Evolutionary conservation across 108 stramenopile genomes (phyloP).

Genomic region (Cylindrotheca fusiformis): DNA sequence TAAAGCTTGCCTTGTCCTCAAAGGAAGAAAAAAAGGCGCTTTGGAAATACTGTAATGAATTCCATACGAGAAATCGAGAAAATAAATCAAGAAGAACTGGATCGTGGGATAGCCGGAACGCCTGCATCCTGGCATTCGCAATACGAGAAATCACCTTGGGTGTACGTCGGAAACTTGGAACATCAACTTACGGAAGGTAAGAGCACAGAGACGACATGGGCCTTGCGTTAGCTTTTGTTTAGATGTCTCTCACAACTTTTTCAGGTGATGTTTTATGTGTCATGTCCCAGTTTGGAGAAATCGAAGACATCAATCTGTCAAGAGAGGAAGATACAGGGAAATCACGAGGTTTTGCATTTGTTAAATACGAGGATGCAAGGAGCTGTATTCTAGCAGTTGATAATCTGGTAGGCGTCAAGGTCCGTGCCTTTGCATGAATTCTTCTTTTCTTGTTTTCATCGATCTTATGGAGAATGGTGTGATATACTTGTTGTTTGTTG

Average conservation of each 20-base stretch:
- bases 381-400: constrained; percentile 97
- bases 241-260: no score
- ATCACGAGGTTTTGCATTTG: constrained; percentile 82
- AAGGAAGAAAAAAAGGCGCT: no score
- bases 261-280: constrained; percentile 88
- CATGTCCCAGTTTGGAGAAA: constrained; percentile 89
- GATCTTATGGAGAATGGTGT: not conserved
- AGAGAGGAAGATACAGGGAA: constrained; percentile 95
- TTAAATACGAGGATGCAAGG: constrained; percentile 91
- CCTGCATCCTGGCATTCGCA: constrained; percentile 95
- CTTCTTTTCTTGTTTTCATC: not conserved
- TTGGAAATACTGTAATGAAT: constrained; percentile 76
- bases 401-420: constrained; percentile 85
- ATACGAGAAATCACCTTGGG: constrained; percentile 94
- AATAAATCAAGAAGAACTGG: constrained; percentile 90
- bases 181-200: constrained; percentile 83
- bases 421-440: not conserved
- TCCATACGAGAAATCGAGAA: constrained; percentile 83
- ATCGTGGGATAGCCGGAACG: constrained; percentile 80
- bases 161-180: constrained; percentile 91
- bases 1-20: no score
- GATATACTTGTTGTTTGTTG: not conserved
- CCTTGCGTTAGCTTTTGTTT: no score
- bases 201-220: constrained; percentile 15
- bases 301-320: constrained; percentile 93